These are phyloP conservation scores for Linnemannia schmuckeri DNA, from an alignment of 192 early-diverging fungal species.

Conservation along the genomic window DNA sequence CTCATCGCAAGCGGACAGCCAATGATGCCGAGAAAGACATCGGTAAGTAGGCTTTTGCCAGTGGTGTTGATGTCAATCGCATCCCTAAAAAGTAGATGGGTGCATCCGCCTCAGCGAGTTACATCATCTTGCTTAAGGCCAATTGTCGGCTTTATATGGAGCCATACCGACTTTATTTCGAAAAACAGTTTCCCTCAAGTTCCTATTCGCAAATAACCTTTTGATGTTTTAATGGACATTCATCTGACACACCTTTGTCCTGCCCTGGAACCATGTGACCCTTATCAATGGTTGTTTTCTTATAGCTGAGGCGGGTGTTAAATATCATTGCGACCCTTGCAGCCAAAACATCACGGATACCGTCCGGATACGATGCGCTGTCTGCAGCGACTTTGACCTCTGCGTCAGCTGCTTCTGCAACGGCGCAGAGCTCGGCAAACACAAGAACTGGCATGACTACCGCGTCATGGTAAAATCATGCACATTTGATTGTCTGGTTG, in stretches of 20 bases:
- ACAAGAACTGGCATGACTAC: constrained; percentile 90
- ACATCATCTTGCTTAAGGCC: background rate
- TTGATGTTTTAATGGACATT: background rate
- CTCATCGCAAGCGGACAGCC: constrained; percentile 53
- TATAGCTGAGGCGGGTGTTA: constrained; percentile 53
- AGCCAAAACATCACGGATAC: constrained; percentile 90
- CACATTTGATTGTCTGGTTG: too few species aligned
- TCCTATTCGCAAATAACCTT: too few species aligned
- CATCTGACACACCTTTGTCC: background rate
- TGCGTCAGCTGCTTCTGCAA: constrained; percentile 94
- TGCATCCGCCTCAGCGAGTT: constrained; percentile 7
- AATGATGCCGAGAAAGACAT: constrained; percentile 57
- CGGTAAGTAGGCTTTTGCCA: constrained; percentile 17
- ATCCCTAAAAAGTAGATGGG: constrained; percentile 19
- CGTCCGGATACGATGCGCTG: constrained; percentile 87
- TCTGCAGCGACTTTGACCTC: constrained; percentile 91
- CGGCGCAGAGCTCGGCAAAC: constrained; percentile 84
- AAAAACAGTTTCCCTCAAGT: constrained; percentile 23
- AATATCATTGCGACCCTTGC: constrained; percentile 90
- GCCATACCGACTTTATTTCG: background rate
- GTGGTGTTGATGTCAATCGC: background rate
- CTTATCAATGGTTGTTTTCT: background rate
- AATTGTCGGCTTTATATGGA: background rate
- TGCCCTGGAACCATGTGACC: constrained; percentile 33
- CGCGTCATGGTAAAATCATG: constrained; percentile 80